phyloP scores from a whole-genome alignment of 2,329 filamentous ascomycete species.

The Penicillium sp. region DNA sequence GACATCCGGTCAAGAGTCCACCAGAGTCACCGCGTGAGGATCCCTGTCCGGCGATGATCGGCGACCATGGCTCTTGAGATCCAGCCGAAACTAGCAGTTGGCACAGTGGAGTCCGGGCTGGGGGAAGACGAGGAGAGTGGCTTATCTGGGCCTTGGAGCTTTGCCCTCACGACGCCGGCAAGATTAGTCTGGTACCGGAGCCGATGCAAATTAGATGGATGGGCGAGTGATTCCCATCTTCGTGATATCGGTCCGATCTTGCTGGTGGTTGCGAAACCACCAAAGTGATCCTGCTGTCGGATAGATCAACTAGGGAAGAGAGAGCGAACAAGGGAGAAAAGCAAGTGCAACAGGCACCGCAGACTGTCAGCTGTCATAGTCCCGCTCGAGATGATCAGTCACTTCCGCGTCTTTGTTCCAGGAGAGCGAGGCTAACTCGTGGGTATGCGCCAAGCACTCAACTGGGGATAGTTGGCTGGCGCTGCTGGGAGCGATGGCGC shows the following conservation, averaged over 20 bases:
- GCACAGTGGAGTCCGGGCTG: neutral
- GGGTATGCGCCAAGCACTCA: constrained; percentile 20
- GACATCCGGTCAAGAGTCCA: constrained; percentile 10
- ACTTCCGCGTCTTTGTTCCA: constrained; percentile 13
- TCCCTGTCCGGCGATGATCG: constrained; percentile 17
- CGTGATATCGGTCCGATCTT: no score
- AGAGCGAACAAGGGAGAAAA: no score
- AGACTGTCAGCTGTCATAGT: constrained; percentile 13
- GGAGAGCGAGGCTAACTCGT: constrained; percentile 10
- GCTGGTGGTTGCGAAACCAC: no score
- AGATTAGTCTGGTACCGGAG: neutral
- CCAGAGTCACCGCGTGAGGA: constrained; percentile 9
- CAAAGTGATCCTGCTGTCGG: no score
- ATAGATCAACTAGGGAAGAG: no score
- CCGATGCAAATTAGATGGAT: constrained; percentile 7
- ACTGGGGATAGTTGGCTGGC: constrained; percentile 15
- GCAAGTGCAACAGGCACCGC: no score
- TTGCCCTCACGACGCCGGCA: constrained; percentile 1
- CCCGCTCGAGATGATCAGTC: constrained; percentile 18
- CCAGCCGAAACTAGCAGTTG: constrained; percentile 3
- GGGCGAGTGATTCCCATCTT: no score
- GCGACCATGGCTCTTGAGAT: constrained; percentile 12
- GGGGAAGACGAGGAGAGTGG: constrained; percentile 1
- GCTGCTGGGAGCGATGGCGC: constrained; percentile 11
- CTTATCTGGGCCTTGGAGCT: constrained; percentile 6